Base-by-base conservation (phyloP, 2,329 filamentous ascomycete genomes). In the Colletotrichum camelliae region DNA sequence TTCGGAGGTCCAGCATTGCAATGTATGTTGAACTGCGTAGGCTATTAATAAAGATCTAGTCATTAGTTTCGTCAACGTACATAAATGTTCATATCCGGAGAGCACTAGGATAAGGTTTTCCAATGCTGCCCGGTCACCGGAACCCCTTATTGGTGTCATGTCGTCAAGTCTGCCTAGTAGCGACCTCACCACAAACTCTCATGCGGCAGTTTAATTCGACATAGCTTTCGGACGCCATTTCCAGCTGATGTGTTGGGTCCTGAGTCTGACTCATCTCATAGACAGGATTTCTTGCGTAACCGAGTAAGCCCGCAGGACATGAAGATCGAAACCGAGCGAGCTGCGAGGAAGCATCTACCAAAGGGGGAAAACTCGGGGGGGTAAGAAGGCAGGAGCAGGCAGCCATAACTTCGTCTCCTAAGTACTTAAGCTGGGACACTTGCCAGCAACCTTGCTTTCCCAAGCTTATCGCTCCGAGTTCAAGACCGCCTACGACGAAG, bases 1-100 rank as follows among this genome's bases (percentile, higher is more conserved):
- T 72, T 62, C 55, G 24, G 67, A 72, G 72, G 72, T 62, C 69
- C n/a, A 67, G 62, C 69, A 31, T 57, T 39, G 37, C 27, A 57
- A 39, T 61, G 27, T 73, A 48, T 75, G 61, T 33, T 43, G 72
- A 72, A 69, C 62, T 72, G 72, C 72, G 72, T 70, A 67, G 72
- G 72, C 72, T 75, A 69, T 75, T 72, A 75, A 75, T 67, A 72
- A 62, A 72, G 61, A 67, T 10, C 62, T 64, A 67, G 69, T 67
- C 60, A 67, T 75, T 67, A 67, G 57, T 39, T 37, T 65, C 39
- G 72, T 67, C 18, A 62, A n/a, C 55, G 72, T 72, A 75, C 67
- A 72, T 37, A 65, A 12, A 18, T 43, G 10, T 43, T n/a, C 39
- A n/a, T 12, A n/a, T n/a, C 39, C n/a, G 39, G 39, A 62, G 69